Evolutionary conservation across 164 flowering plant genomes (phyloP).

Genomic region (Chimonanthus salicifolius): DNA sequence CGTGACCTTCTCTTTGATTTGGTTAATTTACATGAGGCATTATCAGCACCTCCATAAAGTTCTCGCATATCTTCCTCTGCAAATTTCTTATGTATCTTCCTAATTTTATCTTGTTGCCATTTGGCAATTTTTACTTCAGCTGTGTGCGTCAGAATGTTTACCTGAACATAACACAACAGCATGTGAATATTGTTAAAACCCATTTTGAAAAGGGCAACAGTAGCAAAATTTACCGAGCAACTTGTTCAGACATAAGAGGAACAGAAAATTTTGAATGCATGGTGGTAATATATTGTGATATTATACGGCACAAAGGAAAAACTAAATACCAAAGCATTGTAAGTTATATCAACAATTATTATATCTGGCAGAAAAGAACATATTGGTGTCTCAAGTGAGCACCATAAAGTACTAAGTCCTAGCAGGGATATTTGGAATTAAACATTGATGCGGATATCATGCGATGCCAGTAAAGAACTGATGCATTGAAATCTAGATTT

Average conservation of each 20-base stretch:
- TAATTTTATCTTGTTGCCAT: conserved; percentile 30
- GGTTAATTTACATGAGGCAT: conserved; percentile 1
- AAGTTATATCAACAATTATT: background rate
- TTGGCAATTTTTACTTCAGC: conserved; percentile 36
- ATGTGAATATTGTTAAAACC: background rate
- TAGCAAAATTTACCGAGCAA: background rate
- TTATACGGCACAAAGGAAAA: background rate
- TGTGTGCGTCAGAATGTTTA: conserved; percentile 49
- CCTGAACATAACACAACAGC: conserved; percentile 1
- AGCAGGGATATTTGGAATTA: too few species aligned
- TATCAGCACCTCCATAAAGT: conserved; percentile 11
- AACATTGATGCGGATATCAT: too few species aligned
- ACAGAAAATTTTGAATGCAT: background rate
- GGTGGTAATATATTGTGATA: background rate
- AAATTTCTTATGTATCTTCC: conserved; percentile 23
- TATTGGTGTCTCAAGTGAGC: background rate
- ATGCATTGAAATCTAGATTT: too few species aligned
- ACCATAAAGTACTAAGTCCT: background rate
- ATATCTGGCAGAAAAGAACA: background rate
- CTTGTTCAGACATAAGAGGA: conserved; percentile 4
- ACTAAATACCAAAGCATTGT: background rate
- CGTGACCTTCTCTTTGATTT: background rate
- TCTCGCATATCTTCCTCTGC: conserved; percentile 28
- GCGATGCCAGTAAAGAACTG: too few species aligned
- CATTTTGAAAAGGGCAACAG: background rate